A percentile compares a stretch with the other conserved stretches of the same genome.
Conservation (phyloP, 108 stramenopile genomes). For the Discostella pseudostelligera region DNA sequence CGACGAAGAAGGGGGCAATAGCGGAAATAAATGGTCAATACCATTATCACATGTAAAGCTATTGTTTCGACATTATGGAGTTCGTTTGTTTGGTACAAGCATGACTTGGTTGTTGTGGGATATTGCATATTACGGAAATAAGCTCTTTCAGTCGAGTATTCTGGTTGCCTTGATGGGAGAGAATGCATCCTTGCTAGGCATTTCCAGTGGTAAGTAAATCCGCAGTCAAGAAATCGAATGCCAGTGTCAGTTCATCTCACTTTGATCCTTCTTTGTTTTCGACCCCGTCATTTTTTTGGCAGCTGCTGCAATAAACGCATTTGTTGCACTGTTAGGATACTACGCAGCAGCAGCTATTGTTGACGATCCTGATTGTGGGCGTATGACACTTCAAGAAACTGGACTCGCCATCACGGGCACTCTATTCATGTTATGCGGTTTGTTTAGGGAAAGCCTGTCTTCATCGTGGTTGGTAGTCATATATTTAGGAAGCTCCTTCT, state of each 20-base stretch:
- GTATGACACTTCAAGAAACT: conserved; percentile 54
- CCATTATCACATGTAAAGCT: conserved; percentile 15
- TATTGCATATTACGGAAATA: conserved; percentile 82
- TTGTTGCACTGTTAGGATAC: conserved; percentile 73
- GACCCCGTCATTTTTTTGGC: neutral
- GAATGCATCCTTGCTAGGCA: conserved; percentile 43
- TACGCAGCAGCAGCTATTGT: conserved; percentile 65
- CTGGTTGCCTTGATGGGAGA: conserved; percentile 61
- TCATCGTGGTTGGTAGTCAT: conserved; percentile 49
- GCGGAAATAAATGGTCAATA: neutral
- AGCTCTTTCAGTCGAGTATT: conserved; percentile 69
- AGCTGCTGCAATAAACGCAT: conserved; percentile 63
- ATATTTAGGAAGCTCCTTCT: conserved; percentile 66
- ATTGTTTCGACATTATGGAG: conserved; percentile 57
- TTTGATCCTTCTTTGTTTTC: neutral
- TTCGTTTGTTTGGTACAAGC: conserved; percentile 63
- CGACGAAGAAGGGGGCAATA: neutral
- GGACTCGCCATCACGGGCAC: conserved; percentile 70
- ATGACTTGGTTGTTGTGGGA: conserved; percentile 75
- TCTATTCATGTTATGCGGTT: conserved; percentile 62
- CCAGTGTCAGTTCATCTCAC: neutral
- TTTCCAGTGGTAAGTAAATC: conserved; percentile 33
- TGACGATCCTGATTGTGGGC: conserved; percentile 57
- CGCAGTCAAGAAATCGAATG: too few relatives aligned
- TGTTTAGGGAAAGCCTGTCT: conserved; percentile 44